A percentile compares a stretch with the other conserved stretches of the same genome.
Evolutionary conservation across 306 rosid species (phyloP).

Genomic region (Glycyrrhiza uralensis): DNA sequence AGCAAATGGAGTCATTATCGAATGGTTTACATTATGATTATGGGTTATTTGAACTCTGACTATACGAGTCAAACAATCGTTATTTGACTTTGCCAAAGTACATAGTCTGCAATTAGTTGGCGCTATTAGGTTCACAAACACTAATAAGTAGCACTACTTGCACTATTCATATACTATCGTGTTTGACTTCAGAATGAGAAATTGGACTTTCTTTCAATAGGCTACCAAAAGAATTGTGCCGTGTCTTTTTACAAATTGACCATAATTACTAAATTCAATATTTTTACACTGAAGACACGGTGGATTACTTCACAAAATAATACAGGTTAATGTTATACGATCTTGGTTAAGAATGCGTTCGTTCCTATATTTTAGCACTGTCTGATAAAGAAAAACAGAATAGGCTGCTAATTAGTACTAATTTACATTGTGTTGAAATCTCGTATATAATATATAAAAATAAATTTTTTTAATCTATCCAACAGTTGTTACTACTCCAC

Average conservation of each 20-base stretch:
- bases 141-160: neutral
- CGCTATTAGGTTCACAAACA: constrained; percentile 26
- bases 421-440: neutral
- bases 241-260: neutral
- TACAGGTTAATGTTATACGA: neutral
- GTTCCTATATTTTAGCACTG: neutral
- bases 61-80: constrained; percentile 14
- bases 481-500: too few relatives aligned
- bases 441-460: too few relatives aligned
- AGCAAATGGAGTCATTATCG: too few relatives aligned
- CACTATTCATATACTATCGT: neutral
- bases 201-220: neutral
- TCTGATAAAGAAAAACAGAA: neutral
- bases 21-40: too few relatives aligned
- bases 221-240: neutral
- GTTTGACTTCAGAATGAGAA: neutral
- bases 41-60: neutral
- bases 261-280: neutral
- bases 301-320: neutral
- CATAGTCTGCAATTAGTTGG: neutral
- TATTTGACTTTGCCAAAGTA: neutral
- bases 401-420: neutral
- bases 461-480: too few relatives aligned
- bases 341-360: neutral
- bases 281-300: neutral